phyloP scores from a whole-genome alignment of 306 rosid species.

The Lotus japonicus region DNA sequence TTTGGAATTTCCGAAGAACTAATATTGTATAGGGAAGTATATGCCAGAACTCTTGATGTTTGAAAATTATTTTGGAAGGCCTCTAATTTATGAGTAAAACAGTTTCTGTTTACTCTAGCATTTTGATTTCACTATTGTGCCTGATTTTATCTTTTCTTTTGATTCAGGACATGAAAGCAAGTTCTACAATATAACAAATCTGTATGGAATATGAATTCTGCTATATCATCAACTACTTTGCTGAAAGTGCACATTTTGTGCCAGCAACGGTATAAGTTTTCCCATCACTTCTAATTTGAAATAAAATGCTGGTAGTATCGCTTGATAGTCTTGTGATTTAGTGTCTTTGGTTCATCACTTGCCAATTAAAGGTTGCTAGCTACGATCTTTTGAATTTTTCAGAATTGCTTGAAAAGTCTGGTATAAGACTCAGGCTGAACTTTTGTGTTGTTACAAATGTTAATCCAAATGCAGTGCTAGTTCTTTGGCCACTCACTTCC shows the following conservation, averaged over 20 bases:
- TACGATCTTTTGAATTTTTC: too few relatives aligned
- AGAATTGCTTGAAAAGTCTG: too few relatives aligned
- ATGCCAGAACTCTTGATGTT: background rate
- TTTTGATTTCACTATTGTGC: background rate
- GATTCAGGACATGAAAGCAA: slow-evolving; percentile 73
- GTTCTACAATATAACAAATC: slow-evolving; percentile 84
- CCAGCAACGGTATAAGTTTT: slow-evolving; percentile 44
- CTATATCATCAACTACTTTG: slow-evolving; percentile 70
- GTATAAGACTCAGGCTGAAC: too few relatives aligned
- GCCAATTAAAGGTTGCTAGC: too few relatives aligned
- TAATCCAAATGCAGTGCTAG: too few relatives aligned
- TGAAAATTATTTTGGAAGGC: background rate
- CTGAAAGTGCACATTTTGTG: slow-evolving; percentile 61
- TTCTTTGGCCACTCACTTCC: too few relatives aligned
- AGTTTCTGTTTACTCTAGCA: background rate
- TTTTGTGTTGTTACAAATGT: too few relatives aligned
- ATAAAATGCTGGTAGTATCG: background rate
- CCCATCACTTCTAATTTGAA: background rate
- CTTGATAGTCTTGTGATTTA: background rate
- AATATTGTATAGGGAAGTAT: background rate
- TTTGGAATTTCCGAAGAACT: background rate
- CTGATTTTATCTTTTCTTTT: slow-evolving; percentile 8
- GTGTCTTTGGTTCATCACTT: too few relatives aligned
- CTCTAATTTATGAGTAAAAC: background rate
- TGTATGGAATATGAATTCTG: slow-evolving; percentile 75